Percentiles rank a stretch among this genome's conserved stretches.
These are phyloP conservation scores for Miamiensis avidus DNA, from an alignment of 169 alveolate species.

Conservation along the genomic window DNA sequence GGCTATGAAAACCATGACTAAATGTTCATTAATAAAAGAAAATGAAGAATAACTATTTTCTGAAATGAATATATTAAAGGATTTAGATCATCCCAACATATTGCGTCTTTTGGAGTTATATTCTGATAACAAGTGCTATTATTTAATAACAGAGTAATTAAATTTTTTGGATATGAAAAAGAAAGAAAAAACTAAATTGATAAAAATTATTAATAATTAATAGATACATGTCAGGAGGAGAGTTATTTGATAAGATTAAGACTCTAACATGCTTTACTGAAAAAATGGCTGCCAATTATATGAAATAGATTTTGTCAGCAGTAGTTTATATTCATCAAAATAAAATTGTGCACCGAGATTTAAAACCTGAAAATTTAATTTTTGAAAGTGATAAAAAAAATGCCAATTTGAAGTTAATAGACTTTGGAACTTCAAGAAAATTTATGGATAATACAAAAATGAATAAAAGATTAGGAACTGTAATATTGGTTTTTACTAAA, in stretches of 20 bases:
- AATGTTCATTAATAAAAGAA: constrained; percentile 35
- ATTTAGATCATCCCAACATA: constrained; percentile 61
- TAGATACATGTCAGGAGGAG: constrained; percentile 74
- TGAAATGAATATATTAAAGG: constrained; percentile 48
- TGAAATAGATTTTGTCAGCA: constrained; percentile 77
- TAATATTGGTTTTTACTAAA: no score
- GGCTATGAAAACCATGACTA: constrained; percentile 46
- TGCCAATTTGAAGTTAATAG: constrained; percentile 71
- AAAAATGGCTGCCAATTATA: constrained; percentile 72
- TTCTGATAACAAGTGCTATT: constrained; percentile 50
- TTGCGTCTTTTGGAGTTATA: constrained; percentile 55
- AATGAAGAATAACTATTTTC: constrained; percentile 39
- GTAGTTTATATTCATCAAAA: constrained; percentile 79
- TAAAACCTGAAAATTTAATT: constrained; percentile 82
- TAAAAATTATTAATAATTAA: not conserved
- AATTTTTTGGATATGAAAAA: not conserved
- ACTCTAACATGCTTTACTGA: constrained; percentile 63
- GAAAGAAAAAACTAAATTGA: not conserved
- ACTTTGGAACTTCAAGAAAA: constrained; percentile 75
- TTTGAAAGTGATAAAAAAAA: constrained; percentile 55
- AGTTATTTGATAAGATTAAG: constrained; percentile 72
- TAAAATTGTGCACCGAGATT: constrained; percentile 79
- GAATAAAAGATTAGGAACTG: constrained; percentile 61
- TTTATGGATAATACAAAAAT: constrained; percentile 47
- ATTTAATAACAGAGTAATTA: constrained; percentile 51